Evolutionary conservation across 306 rosid genomes (phyloP), one percentile per base, ranked within the genome.

Genomic region (Chamaecrista fasciculata): DNA sequence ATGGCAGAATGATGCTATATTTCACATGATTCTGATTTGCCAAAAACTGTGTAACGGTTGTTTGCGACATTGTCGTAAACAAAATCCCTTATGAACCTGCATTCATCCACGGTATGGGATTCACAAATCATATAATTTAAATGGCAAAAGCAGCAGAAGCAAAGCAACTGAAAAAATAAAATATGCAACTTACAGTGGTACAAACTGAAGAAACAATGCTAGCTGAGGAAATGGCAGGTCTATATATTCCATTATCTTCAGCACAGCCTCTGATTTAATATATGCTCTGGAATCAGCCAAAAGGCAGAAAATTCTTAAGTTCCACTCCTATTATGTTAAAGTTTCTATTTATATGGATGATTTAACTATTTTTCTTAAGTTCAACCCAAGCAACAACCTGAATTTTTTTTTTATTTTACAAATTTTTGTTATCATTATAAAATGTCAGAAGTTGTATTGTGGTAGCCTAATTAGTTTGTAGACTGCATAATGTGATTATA

Each of bases 221-320:
- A 90, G 76, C 76, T 90, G 98, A 12, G 98, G 98, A 70, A 88
- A 90, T 26, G 98, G 98, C 63, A 90, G 64, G 80, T 94, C 84
- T 49, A 90, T 85, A 70, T 88, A 67, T 62, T 94, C 90, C 98
- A 94, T 94, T 75, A 94, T 94, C 88, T 87, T 94, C 72, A 88
- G 46, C 75, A 90, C 98, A 64, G 97, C 98, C 69, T 86, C 96
- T 42, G 98, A 93, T 66, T 88, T 90, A 47, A 88, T 82, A 55
- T 82, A 83, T 69, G 97, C 87, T 76, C 96, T 93, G 88, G 43
- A 82, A 85, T 63, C 67, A 78, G 83, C 62, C 66, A 68, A 42
- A n/a, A n/a, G n/a, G n/a, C n/a, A n/a, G n/a, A n/a, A 34, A 71
- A 71, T 61, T 18, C 57, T 73, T 42, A 40, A 2, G 15, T 71